A percentile compares a stretch with the other conserved stretches of the same genome.
These are phyloP conservation scores for Fusarium transvaalense DNA, from an alignment of 2,329 filamentous ascomycete species.

Conservation along the genomic window DNA sequence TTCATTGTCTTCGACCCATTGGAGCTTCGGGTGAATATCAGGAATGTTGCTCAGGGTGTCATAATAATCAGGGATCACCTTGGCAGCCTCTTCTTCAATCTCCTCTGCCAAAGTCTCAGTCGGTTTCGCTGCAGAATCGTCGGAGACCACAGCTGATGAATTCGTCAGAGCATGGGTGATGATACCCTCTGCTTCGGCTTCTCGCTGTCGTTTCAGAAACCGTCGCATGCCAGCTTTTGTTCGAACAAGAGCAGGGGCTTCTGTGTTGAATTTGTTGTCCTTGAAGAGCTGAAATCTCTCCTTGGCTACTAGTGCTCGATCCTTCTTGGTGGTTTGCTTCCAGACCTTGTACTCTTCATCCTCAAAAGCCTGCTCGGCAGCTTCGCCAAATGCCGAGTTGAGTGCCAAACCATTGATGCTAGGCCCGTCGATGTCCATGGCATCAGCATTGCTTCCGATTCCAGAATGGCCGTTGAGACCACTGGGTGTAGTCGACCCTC, in stretches of 20 bases:
- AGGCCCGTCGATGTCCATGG: constrained; percentile 87
- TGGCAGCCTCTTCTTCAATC: constrained; percentile 90
- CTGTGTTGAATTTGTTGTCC: constrained; percentile 83
- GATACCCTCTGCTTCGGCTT: constrained; percentile 67
- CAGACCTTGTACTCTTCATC: constrained; percentile 98
- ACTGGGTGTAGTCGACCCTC: constrained; percentile 81
- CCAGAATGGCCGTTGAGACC: constrained; percentile 76
- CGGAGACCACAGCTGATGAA: constrained; percentile 55
- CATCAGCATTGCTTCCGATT: constrained; percentile 80
- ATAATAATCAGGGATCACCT: constrained; percentile 93
- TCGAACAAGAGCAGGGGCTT: constrained; percentile 88
- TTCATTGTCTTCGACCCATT: constrained; percentile 91
- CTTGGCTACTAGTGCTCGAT: constrained; percentile 86
- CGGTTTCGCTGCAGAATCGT: constrained; percentile 61
- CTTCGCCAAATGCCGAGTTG: constrained; percentile 73
- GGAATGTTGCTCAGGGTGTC: constrained; percentile 87
- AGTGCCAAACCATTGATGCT: constrained; percentile 75
- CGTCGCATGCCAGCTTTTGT: constrained; percentile 90
- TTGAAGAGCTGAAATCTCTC: constrained; percentile 89
- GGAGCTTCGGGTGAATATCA: constrained; percentile 80
- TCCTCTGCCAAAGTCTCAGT: constrained; percentile 90
- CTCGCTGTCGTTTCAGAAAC: constrained; percentile 83
- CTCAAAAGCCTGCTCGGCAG: constrained; percentile 81
- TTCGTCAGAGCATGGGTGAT: constrained; percentile 55
- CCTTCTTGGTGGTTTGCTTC: constrained; percentile 99